Evolutionary conservation across 176 grass and related monocot species (phyloP).

Genomic region (Aegilops sharonensis): DNA sequence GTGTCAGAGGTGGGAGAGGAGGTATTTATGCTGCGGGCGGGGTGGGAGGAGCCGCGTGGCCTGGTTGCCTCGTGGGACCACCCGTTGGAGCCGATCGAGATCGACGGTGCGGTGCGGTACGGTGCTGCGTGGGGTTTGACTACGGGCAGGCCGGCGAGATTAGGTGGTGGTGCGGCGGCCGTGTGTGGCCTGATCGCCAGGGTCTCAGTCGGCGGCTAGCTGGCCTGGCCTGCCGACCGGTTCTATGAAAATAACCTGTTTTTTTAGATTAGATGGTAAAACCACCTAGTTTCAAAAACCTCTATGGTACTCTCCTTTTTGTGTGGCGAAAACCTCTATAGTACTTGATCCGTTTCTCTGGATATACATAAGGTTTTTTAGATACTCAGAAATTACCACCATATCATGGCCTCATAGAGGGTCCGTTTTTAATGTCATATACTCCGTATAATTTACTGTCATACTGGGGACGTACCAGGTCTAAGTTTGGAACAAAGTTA

Average conservation of each 20-base stretch:
- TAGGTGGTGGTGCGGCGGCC: not conserved
- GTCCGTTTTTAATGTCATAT: no score
- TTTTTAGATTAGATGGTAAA: no score
- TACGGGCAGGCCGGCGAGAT: not conserved
- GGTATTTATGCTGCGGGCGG: slow-evolving; percentile 39
- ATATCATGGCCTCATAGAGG: no score
- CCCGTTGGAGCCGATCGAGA: not conserved
- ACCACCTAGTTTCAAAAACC: no score
- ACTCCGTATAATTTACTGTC: not conserved
- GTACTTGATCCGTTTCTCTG: no score
- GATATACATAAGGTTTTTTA: no score
- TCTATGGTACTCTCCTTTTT: no score
- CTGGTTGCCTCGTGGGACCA: not conserved
- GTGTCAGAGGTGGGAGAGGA: not conserved
- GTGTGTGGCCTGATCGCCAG: not conserved
- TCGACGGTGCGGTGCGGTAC: not conserved
- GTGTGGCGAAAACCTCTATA: no score
- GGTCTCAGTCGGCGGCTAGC: not conserved
- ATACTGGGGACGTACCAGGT: no score
- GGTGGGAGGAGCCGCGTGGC: not conserved
- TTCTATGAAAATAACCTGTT: not conserved
- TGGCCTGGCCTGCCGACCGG: not conserved
- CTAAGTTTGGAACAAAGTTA: no score
- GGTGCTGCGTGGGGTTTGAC: slow-evolving; percentile 1
- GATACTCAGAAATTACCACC: no score